phyloP scores from a whole-genome alignment of 2,329 filamentous ascomycete species.

The Claviceps sp. region DNA sequence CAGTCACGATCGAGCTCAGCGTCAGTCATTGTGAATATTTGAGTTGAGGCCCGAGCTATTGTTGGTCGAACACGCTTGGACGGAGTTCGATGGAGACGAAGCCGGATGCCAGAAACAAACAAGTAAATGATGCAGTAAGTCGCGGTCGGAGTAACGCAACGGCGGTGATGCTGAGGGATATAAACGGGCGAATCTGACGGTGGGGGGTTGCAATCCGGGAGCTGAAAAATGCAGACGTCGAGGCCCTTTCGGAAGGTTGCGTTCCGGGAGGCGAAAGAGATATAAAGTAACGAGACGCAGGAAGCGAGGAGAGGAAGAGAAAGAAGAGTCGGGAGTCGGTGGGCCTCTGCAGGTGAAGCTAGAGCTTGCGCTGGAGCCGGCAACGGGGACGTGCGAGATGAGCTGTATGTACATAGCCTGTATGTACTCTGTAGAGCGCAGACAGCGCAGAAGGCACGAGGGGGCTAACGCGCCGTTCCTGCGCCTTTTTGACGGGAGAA shows the following conservation, averaged over 20 bases:
- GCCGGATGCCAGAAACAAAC: neutral
- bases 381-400: no score
- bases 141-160: neutral
- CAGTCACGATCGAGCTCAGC: slow-evolving; percentile 63
- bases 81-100: neutral
- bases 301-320: slow-evolving; percentile 2
- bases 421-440: no score
- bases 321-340: neutral
- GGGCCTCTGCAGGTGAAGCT: neutral
- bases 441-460: no score
- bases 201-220: neutral
- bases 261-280: slow-evolving; percentile 4
- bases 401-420: no score
- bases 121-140: neutral
- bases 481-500: no score
- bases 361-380: no score
- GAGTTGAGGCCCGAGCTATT: slow-evolving; percentile 4
- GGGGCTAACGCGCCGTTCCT: no score
- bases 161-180: neutral
- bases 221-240: neutral
- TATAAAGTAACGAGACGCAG: slow-evolving; percentile 3
- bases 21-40: slow-evolving; percentile 34
- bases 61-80: neutral
- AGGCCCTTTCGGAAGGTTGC: neutral
- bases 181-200: neutral